phyloP scores from a whole-genome alignment of 495 filamentous ascomycete genomes.

The Penicillium lividum region DNA sequence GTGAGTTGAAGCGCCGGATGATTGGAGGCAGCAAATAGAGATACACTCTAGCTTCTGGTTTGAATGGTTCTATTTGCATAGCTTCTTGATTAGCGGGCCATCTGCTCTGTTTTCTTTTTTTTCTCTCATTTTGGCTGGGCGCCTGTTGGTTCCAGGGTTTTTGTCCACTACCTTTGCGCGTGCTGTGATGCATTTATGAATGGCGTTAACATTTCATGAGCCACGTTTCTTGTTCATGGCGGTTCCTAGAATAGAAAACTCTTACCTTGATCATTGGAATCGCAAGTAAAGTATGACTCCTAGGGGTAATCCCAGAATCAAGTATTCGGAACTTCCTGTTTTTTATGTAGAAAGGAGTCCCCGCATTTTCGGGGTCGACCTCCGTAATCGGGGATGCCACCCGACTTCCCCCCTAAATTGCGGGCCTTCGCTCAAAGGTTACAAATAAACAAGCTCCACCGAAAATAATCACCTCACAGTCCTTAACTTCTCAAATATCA shows the following conservation, averaged over 20 bases:
- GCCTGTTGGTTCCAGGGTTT: constrained; percentile 2
- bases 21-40: constrained; percentile 26
- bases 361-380: too few species aligned
- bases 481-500: constrained; percentile 11
- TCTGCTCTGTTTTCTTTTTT: constrained; percentile 1
- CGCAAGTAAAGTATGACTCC: background rate
- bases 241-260: background rate
- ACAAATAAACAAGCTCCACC: background rate
- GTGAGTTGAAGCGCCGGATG: constrained; percentile 66
- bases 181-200: constrained; percentile 29
- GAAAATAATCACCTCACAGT: background rate
- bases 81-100: background rate
- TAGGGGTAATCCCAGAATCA: too few species aligned
- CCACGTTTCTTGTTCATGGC: constrained; percentile 12
- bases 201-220: constrained; percentile 28
- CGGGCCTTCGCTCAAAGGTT: too few species aligned
- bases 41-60: background rate
- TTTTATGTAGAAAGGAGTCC: background rate
- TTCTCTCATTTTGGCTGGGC: constrained; percentile 9
- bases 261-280: background rate
- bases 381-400: background rate
- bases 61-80: constrained; percentile 5
- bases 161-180: constrained; percentile 19
- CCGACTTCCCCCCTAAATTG: background rate
- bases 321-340: background rate